These are phyloP conservation scores for Penicillium thymicola DNA, from an alignment of 2,329 filamentous ascomycete species.

Conservation along the genomic window DNA sequence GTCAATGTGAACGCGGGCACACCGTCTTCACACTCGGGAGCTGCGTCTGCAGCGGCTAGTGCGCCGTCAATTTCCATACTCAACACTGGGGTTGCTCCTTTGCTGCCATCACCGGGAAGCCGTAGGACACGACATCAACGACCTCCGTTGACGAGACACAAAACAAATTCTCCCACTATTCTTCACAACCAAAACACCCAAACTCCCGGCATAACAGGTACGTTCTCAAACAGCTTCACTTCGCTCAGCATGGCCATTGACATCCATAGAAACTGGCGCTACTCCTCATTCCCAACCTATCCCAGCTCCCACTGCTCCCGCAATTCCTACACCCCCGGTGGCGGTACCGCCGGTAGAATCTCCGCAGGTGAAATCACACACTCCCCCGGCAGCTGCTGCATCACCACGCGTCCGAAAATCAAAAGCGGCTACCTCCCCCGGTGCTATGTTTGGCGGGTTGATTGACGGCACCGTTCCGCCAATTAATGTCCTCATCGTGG, in stretches of 20 bases:
- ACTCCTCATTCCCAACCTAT: slow-evolving; percentile 28
- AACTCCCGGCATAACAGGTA: slow-evolving; percentile 43
- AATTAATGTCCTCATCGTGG: slow-evolving; percentile 95
- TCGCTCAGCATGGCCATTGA: slow-evolving; percentile 7
- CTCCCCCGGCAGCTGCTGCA: slow-evolving; percentile 41
- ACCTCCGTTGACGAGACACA: slow-evolving; percentile 61
- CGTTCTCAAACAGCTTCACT: slow-evolving; percentile 14
- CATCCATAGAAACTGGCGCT: slow-evolving; percentile 24
- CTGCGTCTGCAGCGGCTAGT: slow-evolving; percentile 36
- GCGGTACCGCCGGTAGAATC: slow-evolving; percentile 35
- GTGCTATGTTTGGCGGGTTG: slow-evolving; percentile 55
- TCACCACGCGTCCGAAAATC: slow-evolving; percentile 47
- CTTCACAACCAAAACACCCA: slow-evolving; percentile 56
- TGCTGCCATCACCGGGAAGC: slow-evolving; percentile 78
- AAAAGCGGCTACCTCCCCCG: slow-evolving; percentile 33
- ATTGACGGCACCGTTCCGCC: slow-evolving; percentile 83
- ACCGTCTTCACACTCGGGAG: slow-evolving; percentile 45
- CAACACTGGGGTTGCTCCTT: slow-evolving; percentile 73
- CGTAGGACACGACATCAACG: slow-evolving; percentile 51
- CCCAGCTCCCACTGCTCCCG: slow-evolving; percentile 23
- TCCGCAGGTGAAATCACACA: slow-evolving; percentile 35
- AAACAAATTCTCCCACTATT: slow-evolving; percentile 78
- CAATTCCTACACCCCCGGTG: slow-evolving; percentile 33
- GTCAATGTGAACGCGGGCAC: slow-evolving; percentile 38
- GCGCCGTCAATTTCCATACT: slow-evolving; percentile 74